Base-by-base conservation (phyloP, 768 basidiomycete genomes). In the Suillus variegatus region DNA sequence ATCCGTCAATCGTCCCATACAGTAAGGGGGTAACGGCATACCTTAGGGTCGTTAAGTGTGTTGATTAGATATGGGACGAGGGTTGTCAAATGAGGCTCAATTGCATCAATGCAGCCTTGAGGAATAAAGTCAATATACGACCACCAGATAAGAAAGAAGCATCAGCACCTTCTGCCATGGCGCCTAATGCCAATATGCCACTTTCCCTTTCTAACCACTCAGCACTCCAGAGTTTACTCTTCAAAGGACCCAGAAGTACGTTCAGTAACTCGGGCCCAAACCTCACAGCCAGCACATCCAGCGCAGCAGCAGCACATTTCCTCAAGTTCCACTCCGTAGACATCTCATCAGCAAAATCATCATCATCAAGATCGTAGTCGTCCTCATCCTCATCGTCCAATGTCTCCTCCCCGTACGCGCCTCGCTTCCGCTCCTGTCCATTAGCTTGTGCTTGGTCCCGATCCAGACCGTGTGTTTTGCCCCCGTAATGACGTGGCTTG, bases 271-370 rank as follows among this genome's bases (percentile, higher is more conserved):
- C 95, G n/a, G 85, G 85, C 43, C 90, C 89, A 72, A 98, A 99
- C 49, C 94, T 88, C 20, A 99, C 95, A 2, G 95, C 95, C 64
- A 99, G 86, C 35, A 99, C 96, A 75, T 99, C 97, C 64, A 99
- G 82, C 12, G 97, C 97, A 0, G 97, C 97, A 0, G 97, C 97
- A 2, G 95, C 95, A 74, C 97, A 99, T 80, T 99, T 99, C 68
- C 97, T 86, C 66, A 99, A 82, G 79, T 99, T 99, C 97, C 97
- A 99, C 75, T 99, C 96, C 2, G 97, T 97, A 12, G 93, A 91
- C 84, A 94, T 92, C 74, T 98, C 97, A 65, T 99, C 97, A 16
- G 95, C 95, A 70, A 97, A 96, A 25, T 78, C 75, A 54, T 94
- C 91, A 65, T 94, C 92, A 68, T 95, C 91, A 68, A 90, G 82